phyloP scores from a whole-genome alignment of 1,139 yeast genomes.

The Blastobotrys malaysiensis region DNA sequence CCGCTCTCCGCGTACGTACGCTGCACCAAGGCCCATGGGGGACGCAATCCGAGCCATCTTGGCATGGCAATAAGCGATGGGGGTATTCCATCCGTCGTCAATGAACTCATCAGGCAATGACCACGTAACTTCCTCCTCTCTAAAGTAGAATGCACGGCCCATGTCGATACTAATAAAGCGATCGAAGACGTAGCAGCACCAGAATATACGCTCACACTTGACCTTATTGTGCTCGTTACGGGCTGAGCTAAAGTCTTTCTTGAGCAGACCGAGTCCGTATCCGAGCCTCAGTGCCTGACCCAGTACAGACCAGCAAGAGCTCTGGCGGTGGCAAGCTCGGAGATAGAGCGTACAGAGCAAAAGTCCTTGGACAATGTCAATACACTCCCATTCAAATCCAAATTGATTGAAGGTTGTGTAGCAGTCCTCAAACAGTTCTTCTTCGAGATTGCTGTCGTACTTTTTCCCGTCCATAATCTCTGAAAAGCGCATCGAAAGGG shows the following conservation, averaged over 20 bases:
- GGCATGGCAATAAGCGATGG: slow-evolving; percentile 40
- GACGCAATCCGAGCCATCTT: slow-evolving; percentile 21
- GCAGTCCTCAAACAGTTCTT: slow-evolving; percentile 47
- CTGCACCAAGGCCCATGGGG: slow-evolving; percentile 14
- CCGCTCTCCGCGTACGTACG: slow-evolving; percentile 7
- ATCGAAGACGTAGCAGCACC: slow-evolving; percentile 55
- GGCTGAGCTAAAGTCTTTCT: slow-evolving; percentile 15
- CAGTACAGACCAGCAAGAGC: slow-evolving; percentile 48
- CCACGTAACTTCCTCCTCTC: slow-evolving; percentile 37
- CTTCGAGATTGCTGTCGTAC: slow-evolving; percentile 44
- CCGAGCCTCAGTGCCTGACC: slow-evolving; percentile 52
- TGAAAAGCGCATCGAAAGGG: slow-evolving; percentile 48
- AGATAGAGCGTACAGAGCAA: slow-evolving; percentile 49
- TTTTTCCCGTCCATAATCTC: slow-evolving; percentile 39
- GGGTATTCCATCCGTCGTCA: slow-evolving; percentile 51
- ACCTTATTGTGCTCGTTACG: slow-evolving; percentile 40
- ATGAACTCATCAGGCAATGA: slow-evolving; percentile 37
- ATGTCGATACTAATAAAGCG: slow-evolving; percentile 50
- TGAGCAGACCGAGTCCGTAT: slow-evolving; percentile 52
- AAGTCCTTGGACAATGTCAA: slow-evolving; percentile 63
- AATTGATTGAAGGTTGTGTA: slow-evolving; percentile 44
- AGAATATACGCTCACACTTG: slow-evolving; percentile 52
- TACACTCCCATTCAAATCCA: slow-evolving; percentile 63
- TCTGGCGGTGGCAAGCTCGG: slow-evolving; percentile 53
- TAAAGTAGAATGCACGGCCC: slow-evolving; percentile 46